Percentiles rank a stretch among this genome's conserved stretches.
Evolutionary conservation across 768 basidiomycete genomes (phyloP).

Genomic region (Sistotremastrum suecicum): DNA sequence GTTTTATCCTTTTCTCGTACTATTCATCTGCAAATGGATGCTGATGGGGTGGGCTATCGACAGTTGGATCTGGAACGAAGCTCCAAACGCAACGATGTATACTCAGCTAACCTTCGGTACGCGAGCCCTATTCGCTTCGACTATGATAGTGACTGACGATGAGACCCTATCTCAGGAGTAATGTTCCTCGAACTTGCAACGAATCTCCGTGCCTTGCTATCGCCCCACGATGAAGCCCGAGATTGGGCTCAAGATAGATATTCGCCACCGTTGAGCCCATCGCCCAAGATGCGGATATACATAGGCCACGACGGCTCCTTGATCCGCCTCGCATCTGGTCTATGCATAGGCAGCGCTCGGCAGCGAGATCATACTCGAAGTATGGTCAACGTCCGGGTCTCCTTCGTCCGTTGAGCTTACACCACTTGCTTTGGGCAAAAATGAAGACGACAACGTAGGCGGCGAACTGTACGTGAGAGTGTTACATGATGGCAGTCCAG

Average conservation of each 20-base stretch:
- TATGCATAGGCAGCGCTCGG: conserved; percentile 26
- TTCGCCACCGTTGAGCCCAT: background rate
- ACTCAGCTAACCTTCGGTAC: conserved; percentile 31
- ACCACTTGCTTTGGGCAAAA: too few species aligned
- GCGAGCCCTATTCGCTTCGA: background rate
- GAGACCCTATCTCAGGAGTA: conserved; percentile 20
- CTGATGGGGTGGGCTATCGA: background rate
- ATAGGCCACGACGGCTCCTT: conserved; percentile 37
- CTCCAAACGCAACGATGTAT: conserved; percentile 28
- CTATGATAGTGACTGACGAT: background rate
- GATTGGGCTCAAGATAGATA: too few species aligned
- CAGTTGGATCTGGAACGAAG: conserved; percentile 38
- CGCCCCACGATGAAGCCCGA: conserved; percentile 13
- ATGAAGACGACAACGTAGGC: too few species aligned
- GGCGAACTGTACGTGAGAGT: conserved; percentile 19
- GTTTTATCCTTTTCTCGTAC: background rate
- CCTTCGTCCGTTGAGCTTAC: too few species aligned
- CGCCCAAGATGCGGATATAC: conserved; percentile 24
- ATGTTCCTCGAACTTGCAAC: conserved; percentile 30
- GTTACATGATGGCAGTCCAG: conserved; percentile 29
- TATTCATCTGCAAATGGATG: background rate
- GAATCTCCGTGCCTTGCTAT: conserved; percentile 23
- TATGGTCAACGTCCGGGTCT: background rate
- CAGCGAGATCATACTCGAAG: conserved; percentile 8
- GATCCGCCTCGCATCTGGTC: conserved; percentile 25